Evolutionary conservation across 208 protist genomes (phyloP), one percentile per base, ranked within the genome.

Genomic region (Novymonas esmeraldas): DNA sequence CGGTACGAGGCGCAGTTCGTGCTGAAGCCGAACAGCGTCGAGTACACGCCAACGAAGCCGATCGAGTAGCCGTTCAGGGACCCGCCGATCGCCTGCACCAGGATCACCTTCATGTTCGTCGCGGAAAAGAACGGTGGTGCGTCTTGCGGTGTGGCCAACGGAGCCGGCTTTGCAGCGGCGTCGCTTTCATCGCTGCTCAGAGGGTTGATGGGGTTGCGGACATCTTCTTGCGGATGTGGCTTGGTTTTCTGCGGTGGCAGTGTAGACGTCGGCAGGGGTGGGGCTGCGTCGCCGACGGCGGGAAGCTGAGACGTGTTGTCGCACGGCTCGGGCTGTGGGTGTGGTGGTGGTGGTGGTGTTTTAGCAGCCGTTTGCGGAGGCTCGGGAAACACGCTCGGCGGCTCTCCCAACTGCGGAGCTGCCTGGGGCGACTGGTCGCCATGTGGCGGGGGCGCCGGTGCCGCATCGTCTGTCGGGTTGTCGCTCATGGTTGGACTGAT

Each of bases 11-110:
- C 73, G 72, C 90, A 95, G 61, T 90, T 87, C 28, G 70, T 86
- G 48, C 78, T 81, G 38, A 64, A 76, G 34, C 73, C 65, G 75
- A 85, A 92, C 22, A 93, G 45, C 13, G 73, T 77, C 2, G 78
- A 71, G 72, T 93, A 92, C 20, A 93, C 82, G 41, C 64, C 79
- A 38, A 95, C 87, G 34, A 91, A 93, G 29, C 87, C 87, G 56
- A 90, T 92, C 31, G 73, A 78, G 76, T 84, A 89, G 33, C 90
- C 90, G 66, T 87, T 86, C 38, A 95, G 63, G 0, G 61, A 70
- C 10, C 73, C 87, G 29, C 80, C 81, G 26, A 82, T 61, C 1
- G 71, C 61, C 38, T 85, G 69, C 61, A 92, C 84, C 2, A 78
- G 26, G 2, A 62, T 75, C 44, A 95, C 77, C 44, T 78, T 81